These are phyloP conservation scores for Bothriochloa decipiens DNA, from an alignment of 176 grass and related monocot genomes.

Conservation along the genomic window DNA sequence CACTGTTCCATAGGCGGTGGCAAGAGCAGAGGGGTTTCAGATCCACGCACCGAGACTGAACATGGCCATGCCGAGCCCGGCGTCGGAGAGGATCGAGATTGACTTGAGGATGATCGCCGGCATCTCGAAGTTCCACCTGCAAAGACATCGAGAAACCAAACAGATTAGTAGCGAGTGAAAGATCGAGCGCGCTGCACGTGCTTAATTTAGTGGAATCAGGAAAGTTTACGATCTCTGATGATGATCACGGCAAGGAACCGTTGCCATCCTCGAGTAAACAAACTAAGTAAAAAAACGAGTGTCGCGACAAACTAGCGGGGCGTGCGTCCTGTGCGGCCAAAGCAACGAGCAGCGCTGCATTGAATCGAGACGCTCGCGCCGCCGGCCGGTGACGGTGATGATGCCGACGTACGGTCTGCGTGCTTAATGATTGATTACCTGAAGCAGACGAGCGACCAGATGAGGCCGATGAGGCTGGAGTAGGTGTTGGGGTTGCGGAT, in stretches of 20 bases:
- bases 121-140: slow-evolving; percentile 87
- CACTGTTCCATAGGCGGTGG: slow-evolving; percentile 29
- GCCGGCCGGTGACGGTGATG: too few relatives aligned
- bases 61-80: slow-evolving; percentile 99
- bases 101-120: slow-evolving; percentile 85
- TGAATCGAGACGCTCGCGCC: not conserved
- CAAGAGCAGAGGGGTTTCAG: not conserved
- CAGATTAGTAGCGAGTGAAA: not conserved
- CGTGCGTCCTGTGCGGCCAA: too few relatives aligned
- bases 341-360: too few relatives aligned
- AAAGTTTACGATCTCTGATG: too few relatives aligned
- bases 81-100: slow-evolving; percentile 97
- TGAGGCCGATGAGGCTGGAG: slow-evolving; percentile 89
- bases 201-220: too few relatives aligned
- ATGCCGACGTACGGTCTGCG: too few relatives aligned
- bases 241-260: too few relatives aligned
- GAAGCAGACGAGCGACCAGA: slow-evolving; percentile 98
- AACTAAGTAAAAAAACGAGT: too few relatives aligned
- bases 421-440: slow-evolving; percentile 26
- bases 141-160: too few relatives aligned
- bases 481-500: slow-evolving; percentile 99
- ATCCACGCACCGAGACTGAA: slow-evolving; percentile 80
- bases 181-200: not conserved
- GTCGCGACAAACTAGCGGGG: too few relatives aligned
- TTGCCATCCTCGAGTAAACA: too few relatives aligned